Percentiles rank a stretch among this genome's conserved stretches.
Evolutionary conservation across 2,329 filamentous ascomycete genomes (phyloP).

Genomic region (Penicillium sp.): DNA sequence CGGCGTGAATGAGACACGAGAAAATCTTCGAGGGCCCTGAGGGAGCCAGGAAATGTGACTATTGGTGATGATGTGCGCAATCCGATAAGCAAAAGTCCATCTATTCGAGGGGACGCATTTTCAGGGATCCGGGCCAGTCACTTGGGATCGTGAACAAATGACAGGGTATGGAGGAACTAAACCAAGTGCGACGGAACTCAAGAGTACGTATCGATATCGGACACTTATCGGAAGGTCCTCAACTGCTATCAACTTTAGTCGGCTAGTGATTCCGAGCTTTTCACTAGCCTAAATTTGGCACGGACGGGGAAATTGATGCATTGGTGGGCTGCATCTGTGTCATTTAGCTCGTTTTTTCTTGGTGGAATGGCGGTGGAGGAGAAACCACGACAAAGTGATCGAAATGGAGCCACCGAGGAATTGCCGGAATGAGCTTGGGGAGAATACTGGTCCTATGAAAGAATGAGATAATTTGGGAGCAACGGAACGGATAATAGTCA

Average conservation of each 20-base stretch:
- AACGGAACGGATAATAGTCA: not conserved
- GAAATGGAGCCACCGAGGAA: not conserved
- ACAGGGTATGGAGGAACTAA: slow-evolving; percentile 5
- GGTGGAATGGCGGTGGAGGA: slow-evolving; percentile 9
- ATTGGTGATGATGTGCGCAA: not conserved
- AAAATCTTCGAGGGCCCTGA: not conserved
- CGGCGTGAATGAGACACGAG: slow-evolving; percentile 20
- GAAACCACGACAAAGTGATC: not conserved
- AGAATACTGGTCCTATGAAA: not conserved
- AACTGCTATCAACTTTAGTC: not conserved
- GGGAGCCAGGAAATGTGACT: not conserved
- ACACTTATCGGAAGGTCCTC: slow-evolving; percentile 9
- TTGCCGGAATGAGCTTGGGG: not conserved
- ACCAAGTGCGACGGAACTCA: not conserved
- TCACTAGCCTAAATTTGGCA: slow-evolving; percentile 14
- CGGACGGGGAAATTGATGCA: slow-evolving; percentile 3
- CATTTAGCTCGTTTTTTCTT: not conserved
- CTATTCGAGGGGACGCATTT: slow-evolving; percentile 11
- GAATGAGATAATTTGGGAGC: not conserved
- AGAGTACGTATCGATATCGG: not conserved
- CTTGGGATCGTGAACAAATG: slow-evolving; percentile 9
- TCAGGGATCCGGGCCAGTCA: slow-evolving; percentile 6
- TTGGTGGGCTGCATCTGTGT: not conserved
- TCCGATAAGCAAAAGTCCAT: slow-evolving; percentile 20
- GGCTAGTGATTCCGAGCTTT: slow-evolving; percentile 5